A percentile compares a stretch with the other conserved stretches of the same genome.
Conservation (phyloP, 331 rosid species). For the Phaseolus coccineus region DNA sequence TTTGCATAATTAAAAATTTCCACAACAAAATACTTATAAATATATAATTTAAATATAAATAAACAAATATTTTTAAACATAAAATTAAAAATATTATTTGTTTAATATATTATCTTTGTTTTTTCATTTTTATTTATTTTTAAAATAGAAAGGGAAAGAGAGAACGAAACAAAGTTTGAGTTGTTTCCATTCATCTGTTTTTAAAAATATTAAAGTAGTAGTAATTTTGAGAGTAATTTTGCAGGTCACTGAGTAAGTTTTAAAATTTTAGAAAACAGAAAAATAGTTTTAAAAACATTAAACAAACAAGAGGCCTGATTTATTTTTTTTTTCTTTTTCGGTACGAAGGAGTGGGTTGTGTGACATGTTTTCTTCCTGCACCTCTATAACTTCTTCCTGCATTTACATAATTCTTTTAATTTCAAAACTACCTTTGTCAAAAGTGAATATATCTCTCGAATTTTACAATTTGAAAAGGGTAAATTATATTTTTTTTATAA, state of each 20-base stretch:
- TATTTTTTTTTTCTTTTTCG: neutral
- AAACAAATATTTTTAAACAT: no score
- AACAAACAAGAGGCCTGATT: neutral
- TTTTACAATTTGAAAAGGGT: no score
- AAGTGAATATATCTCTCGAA: no score
- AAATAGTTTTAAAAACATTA: neutral
- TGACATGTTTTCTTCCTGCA: neutral
- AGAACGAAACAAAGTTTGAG: neutral
- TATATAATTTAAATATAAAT: no score
- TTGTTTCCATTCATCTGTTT: neutral
- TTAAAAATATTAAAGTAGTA: neutral
- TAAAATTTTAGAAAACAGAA: neutral
- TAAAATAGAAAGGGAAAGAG: neutral
- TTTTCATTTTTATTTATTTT: neutral
- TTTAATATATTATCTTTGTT: no score
- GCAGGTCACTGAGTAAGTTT: neutral
- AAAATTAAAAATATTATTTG: no score
- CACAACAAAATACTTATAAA: no score
- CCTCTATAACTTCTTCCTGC: no score
- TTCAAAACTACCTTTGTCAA: no score
- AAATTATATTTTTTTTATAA: no score
- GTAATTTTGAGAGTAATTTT: neutral
- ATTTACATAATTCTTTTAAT: no score
- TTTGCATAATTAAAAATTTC: no score
- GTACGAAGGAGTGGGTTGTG: neutral